These are phyloP conservation scores for Picochlorum sp. DNA, from an alignment of 139 green algal genomes.

Conservation along the genomic window DNA sequence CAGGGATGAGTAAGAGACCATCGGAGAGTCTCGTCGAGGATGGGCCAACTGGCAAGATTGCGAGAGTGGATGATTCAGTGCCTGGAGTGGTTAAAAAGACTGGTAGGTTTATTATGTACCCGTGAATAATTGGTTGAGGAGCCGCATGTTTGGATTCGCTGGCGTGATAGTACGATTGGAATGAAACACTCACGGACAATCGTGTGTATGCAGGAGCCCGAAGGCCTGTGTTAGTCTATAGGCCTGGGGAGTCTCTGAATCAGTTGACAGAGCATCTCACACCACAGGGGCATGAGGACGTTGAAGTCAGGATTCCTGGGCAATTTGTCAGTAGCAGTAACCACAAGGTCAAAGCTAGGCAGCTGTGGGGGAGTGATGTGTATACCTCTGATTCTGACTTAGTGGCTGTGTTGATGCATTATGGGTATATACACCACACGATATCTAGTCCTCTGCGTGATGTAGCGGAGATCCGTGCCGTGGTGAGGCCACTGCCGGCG, in stretches of 20 bases:
- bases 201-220: conserved; percentile 11
- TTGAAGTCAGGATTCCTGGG: conserved; percentile 54
- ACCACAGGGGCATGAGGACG: conserved; percentile 11
- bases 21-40: not conserved
- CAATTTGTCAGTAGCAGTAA: conserved; percentile 54
- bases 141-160: not conserved
- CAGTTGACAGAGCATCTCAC: conserved; percentile 18
- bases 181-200: too few relatives aligned
- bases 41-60: not conserved
- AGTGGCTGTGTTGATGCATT: conserved; percentile 91
- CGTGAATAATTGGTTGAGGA: too few relatives aligned
- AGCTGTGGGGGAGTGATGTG: conserved; percentile 86
- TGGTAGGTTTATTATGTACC: not conserved
- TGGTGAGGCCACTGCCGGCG: conserved; percentile 50
- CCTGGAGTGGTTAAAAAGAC: conserved; percentile 13
- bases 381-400: conserved; percentile 94
- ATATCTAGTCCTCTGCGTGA: conserved; percentile 3
- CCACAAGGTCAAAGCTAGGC: conserved; percentile 72
- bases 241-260: conserved; percentile 32
- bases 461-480: conserved; percentile 54
- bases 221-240: conserved; percentile 33
- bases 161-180: not conserved
- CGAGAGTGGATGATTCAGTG: conserved; percentile 4
- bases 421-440: conserved; percentile 65
- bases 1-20: not conserved